Base-by-base conservation (phyloP, 1,284 basidiomycete species). In the Naganishia sp. region DNA sequence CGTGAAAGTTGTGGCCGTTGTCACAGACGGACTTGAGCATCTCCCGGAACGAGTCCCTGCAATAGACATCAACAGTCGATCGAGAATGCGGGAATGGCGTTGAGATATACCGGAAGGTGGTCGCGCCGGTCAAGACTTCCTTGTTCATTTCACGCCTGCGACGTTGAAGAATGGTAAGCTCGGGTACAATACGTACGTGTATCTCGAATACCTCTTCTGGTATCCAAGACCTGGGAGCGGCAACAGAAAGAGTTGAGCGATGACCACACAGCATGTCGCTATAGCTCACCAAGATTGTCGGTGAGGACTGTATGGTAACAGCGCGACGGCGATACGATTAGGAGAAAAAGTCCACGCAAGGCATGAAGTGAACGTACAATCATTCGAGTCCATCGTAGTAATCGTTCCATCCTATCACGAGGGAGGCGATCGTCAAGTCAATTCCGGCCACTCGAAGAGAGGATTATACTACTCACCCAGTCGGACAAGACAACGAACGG, bases 341-440 rank as follows among this genome's bases (percentile, higher is more conserved):
- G 23, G 53, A 31, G 35, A 52, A 46, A 42, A 23, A n/a, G n/a
- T 43, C 15, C 43, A 15, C 65, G 51, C 53, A 35, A 54, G 56
- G n/a, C 28, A 58, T 23, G 47, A 47, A 32, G 31, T 54, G 15
- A 54, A 47, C 87, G 71, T 75, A 90, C 90, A 92, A 75, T 95
- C 93, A 79, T 95, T 95, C 23, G 90, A 92, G 79, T 95, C 92
- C 72, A 85, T 85, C 55, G 86, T 91, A 7, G 92, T 94, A 79
- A 94, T 94, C 25, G 91, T 95, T 73, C 92, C 92, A 81, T 94
- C 92, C 92, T 79, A 54, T 7, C 18, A 21, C n/a, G 9, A 15
- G 54, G 55, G 45, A 55, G 25, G 52, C 6, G 46, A 61, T 68
- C 53, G 42, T 25, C 41, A 54, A 39, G 23, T 31, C 42, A 35